phyloP scores from a whole-genome alignment of 2,329 filamentous ascomycete species.

The Talaromyces islandicus region DNA sequence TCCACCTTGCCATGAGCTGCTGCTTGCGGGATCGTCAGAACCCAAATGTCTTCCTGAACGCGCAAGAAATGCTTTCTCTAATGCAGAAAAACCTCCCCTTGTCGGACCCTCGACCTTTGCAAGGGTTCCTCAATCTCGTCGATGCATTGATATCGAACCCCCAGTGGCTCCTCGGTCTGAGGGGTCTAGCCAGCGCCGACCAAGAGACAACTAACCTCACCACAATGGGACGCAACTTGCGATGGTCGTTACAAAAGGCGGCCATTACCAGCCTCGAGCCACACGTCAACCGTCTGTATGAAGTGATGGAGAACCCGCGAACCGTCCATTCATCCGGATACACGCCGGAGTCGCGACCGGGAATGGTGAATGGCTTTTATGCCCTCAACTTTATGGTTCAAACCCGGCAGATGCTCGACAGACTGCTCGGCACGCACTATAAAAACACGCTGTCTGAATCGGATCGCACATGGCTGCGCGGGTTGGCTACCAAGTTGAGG shows the following conservation, averaged over 20 bases:
- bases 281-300: slow-evolving; percentile 21
- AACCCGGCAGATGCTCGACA: slow-evolving; percentile 30
- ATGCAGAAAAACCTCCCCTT: slow-evolving; percentile 44
- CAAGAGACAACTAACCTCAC: slow-evolving; percentile 14
- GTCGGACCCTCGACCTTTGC: slow-evolving; percentile 24
- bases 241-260: slow-evolving; percentile 17
- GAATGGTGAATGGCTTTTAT: slow-evolving; percentile 19
- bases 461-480: slow-evolving; percentile 17
- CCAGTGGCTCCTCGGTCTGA: slow-evolving; percentile 22
- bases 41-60: slow-evolving; percentile 59
- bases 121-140: slow-evolving; percentile 24
- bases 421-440: slow-evolving; percentile 22
- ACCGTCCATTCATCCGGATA: slow-evolving; percentile 2
- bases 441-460: slow-evolving; percentile 18
- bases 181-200: slow-evolving; percentile 19
- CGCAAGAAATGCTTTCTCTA: slow-evolving; percentile 57
- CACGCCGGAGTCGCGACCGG: slow-evolving; percentile 10
- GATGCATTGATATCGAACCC: slow-evolving; percentile 20
- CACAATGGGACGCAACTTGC: slow-evolving; percentile 21
- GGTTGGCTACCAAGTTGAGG: slow-evolving; percentile 22
- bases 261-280: slow-evolving; percentile 22
- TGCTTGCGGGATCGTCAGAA: slow-evolving; percentile 76
- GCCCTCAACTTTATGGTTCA: slow-evolving; percentile 20
- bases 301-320: slow-evolving; percentile 19
- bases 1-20: slow-evolving; percentile 65